Percentiles rank a stretch among this genome's conserved stretches.
These are phyloP conservation scores for Ceratonia siliqua DNA, from an alignment of 306 rosid genomes.

Conservation along the genomic window DNA sequence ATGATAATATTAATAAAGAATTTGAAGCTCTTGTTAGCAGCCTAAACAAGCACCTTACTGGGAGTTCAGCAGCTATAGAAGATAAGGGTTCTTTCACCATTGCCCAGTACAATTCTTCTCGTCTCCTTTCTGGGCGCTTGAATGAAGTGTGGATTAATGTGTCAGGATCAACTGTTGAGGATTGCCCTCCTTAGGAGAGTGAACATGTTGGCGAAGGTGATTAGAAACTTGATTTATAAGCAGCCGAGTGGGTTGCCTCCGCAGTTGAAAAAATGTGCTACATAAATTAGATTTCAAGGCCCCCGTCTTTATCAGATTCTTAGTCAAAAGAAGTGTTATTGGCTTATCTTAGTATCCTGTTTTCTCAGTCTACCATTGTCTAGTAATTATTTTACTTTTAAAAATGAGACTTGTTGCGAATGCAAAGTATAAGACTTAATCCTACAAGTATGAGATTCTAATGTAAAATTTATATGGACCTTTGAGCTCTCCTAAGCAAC, in stretches of 20 bases:
- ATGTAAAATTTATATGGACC: too few species aligned
- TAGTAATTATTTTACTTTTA: neutral
- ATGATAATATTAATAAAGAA: constrained; percentile 53
- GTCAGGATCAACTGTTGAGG: constrained; percentile 40
- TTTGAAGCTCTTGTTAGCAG: constrained; percentile 49
- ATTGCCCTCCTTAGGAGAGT: constrained; percentile 28
- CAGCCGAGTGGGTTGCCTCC: too few species aligned
- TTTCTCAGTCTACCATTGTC: neutral
- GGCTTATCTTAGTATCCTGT: neutral
- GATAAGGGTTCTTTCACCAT: constrained; percentile 46
- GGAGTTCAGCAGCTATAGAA: constrained; percentile 26
- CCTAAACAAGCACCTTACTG: constrained; percentile 39
- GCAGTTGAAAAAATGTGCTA: too few species aligned
- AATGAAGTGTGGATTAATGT: constrained; percentile 76
- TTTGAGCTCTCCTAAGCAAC: neutral
- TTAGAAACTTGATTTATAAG: too few species aligned
- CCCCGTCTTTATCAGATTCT: neutral
- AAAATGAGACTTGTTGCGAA: neutral
- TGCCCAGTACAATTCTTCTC: constrained; percentile 73
- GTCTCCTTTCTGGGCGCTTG: constrained; percentile 41
- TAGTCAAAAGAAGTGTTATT: neutral
- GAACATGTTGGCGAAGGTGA: too few species aligned
- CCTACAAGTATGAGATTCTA: too few species aligned
- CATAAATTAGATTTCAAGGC: too few species aligned
- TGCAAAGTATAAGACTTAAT: neutral